phyloP scores from a whole-genome alignment of 768 basidiomycete genomes.

The Tylopilus vinaceipallidus region DNA sequence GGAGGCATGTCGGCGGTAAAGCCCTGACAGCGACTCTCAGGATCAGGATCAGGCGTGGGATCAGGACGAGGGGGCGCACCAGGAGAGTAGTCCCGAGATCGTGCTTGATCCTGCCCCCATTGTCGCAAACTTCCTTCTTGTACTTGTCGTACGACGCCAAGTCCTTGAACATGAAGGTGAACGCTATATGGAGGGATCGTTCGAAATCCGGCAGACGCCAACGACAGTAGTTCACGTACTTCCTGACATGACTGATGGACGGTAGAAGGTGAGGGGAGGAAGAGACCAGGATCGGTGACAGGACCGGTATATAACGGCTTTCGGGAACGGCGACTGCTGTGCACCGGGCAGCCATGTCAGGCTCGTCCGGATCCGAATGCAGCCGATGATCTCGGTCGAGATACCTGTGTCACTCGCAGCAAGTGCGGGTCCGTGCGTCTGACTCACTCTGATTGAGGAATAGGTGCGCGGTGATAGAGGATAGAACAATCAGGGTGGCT shows the following conservation, averaged over 20 bases:
- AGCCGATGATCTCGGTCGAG: too few species aligned
- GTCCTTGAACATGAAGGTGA: constrained; percentile 11
- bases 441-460: too few species aligned
- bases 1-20: constrained; percentile 18
- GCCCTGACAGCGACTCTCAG: constrained; percentile 4
- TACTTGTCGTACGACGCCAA: constrained; percentile 5
- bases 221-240: constrained; percentile 7
- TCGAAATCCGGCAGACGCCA: neutral
- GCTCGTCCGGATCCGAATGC: neutral
- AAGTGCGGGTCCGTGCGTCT: too few species aligned
- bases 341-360: neutral
- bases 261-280: neutral
- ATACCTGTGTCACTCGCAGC: too few species aligned
- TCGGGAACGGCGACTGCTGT: neutral
- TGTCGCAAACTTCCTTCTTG: constrained; percentile 1
- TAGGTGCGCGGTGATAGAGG: too few species aligned
- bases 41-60: neutral
- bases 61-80: neutral
- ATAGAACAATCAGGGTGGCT: neutral
- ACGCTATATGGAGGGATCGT: constrained; percentile 1
- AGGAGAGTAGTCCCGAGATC: constrained; percentile 2
- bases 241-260: constrained; percentile 15
- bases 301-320: neutral
- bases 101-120: constrained; percentile 9
- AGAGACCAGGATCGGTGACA: neutral